Evolutionary conservation across 1,284 basidiomycete species (phyloP).

Genomic region (Irpex lacteus): DNA sequence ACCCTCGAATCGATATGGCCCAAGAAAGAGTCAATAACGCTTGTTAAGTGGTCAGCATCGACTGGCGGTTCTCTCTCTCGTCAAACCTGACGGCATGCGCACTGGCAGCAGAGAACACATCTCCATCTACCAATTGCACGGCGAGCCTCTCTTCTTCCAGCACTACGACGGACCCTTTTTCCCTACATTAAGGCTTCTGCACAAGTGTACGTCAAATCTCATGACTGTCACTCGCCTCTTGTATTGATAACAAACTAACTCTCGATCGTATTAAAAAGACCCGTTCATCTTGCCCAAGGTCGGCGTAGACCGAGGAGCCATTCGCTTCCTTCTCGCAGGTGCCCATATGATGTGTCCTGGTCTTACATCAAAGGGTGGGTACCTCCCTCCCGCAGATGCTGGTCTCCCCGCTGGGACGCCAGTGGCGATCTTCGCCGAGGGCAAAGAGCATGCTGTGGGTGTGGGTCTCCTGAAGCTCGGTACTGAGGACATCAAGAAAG

Average conservation of each 20-base stretch:
- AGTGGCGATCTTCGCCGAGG: slow-evolving; percentile 91
- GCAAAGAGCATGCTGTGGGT: slow-evolving; percentile 92
- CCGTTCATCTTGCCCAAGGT: slow-evolving; percentile 88
- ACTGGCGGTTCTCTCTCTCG: slow-evolving; percentile 6
- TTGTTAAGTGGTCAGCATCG: slow-evolving; percentile 89
- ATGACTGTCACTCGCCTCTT: background rate
- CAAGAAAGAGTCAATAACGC: slow-evolving; percentile 93
- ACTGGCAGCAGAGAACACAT: slow-evolving; percentile 87
- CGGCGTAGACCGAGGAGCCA: slow-evolving; percentile 93
- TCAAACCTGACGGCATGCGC: slow-evolving; percentile 12
- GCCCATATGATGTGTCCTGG: slow-evolving; percentile 98
- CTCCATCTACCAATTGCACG: slow-evolving; percentile 86
- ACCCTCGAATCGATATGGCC: slow-evolving; percentile 94
- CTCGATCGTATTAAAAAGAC: slow-evolving; percentile 48
- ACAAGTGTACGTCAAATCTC: slow-evolving; percentile 71
- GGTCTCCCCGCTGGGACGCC: slow-evolving; percentile 69
- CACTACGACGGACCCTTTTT: slow-evolving; percentile 94
- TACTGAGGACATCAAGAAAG: slow-evolving; percentile 86
- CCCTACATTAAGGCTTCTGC: slow-evolving; percentile 86
- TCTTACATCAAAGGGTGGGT: slow-evolving; percentile 88
- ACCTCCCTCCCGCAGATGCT: slow-evolving; percentile 73
- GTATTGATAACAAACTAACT: slow-evolving; percentile 1
- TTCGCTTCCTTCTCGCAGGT: slow-evolving; percentile 92
- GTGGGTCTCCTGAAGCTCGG: slow-evolving; percentile 83
- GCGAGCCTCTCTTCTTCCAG: slow-evolving; percentile 93